Base-by-base conservation (phyloP, 1,139 yeast genomes). In the Wickerhamiella pararugosa region DNA sequence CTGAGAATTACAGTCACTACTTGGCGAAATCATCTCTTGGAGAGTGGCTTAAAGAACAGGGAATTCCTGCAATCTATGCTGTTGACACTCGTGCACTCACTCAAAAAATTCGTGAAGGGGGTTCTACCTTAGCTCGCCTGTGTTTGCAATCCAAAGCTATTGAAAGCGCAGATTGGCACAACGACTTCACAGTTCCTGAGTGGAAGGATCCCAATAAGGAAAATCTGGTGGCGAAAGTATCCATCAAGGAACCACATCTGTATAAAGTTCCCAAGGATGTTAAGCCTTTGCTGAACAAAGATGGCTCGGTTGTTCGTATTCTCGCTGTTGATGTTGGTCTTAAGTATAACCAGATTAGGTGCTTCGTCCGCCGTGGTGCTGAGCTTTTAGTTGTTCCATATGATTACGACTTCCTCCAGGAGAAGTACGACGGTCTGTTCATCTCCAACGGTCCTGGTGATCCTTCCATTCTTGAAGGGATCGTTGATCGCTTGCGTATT, bases 391-490 rank as follows among this genome's bases (percentile, higher is more conserved):
- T 92, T 46, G 96, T 92, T 41, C 98, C 98, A 47, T 90, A 93
- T 90, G 79, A 92, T 61, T 75, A 86, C 59, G 95, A 87, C 63
- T 79, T 81, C 60, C 66, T 81, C 48, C 49, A 48, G 26, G 63
- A 63, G 47, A 90, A 83, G 59, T 92, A 80, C 60, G 97, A 92
- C 62, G 99, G 98, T 67, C 70, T 92, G 56, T 92, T 92, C 64
- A 71, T 90, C 52, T 86, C 97, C 45, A 92, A 92, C 64, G 99
- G 99, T 69, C 99, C 99, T 35, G 99, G 99, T 73, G 97, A 92
- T 66, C 99, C 99, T 46, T 75, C 93, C 37, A 83, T 81, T 46
- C 71, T 92, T 76, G 61, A 75, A 45, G 68, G 66, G 25, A 75
- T 82, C 45, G 81, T 79, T 38, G 69, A 65, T 33, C 75, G 73